Percentiles rank a stretch among this genome's conserved stretches.
Conservation (phyloP, 768 basidiomycete species). For the Clavulina sp. region DNA sequence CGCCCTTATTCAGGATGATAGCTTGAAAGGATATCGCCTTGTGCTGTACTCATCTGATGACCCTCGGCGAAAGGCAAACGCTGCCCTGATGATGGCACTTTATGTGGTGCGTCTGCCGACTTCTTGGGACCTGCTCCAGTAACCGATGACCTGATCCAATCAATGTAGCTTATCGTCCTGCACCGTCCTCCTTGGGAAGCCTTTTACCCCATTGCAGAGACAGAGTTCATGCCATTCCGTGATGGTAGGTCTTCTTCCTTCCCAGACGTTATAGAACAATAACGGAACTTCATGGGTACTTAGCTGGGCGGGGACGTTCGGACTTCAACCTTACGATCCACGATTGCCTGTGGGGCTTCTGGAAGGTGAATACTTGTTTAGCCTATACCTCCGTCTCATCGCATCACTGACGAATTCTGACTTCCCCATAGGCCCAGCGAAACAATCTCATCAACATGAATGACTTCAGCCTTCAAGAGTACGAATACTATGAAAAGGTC, state of each 20-base stretch:
- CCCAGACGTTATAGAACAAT: too few species aligned
- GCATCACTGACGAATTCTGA: not conserved
- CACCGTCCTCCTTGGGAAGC: conserved; percentile 84
- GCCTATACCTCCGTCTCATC: conserved; percentile 30
- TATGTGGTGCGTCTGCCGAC: conserved; percentile 51
- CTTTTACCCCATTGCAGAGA: conserved; percentile 79
- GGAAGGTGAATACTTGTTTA: too few species aligned
- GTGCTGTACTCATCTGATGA: conserved; percentile 81
- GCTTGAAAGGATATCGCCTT: conserved; percentile 51
- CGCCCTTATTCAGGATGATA: conserved; percentile 40
- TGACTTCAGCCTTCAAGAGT: conserved; percentile 82
- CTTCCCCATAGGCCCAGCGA: too few species aligned
- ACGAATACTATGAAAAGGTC: conserved; percentile 89
- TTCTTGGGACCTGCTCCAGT: not conserved
- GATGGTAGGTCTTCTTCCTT: too few species aligned
- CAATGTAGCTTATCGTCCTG: conserved; percentile 72
- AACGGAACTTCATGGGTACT: too few species aligned
- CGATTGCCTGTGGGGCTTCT: conserved; percentile 76
- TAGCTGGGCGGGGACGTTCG: conserved; percentile 80
- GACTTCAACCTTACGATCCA: conserved; percentile 91
- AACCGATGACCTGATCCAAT: not conserved
- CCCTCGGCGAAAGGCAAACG: conserved; percentile 78
- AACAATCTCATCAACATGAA: conserved; percentile 88
- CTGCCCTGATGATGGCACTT: conserved; percentile 83
- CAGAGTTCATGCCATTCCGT: conserved; percentile 89